Percentiles rank a stretch among this genome's conserved stretches.
Conservation (phyloP, 2,329 filamentous ascomycete species). For the Claviceps digitariae region DNA sequence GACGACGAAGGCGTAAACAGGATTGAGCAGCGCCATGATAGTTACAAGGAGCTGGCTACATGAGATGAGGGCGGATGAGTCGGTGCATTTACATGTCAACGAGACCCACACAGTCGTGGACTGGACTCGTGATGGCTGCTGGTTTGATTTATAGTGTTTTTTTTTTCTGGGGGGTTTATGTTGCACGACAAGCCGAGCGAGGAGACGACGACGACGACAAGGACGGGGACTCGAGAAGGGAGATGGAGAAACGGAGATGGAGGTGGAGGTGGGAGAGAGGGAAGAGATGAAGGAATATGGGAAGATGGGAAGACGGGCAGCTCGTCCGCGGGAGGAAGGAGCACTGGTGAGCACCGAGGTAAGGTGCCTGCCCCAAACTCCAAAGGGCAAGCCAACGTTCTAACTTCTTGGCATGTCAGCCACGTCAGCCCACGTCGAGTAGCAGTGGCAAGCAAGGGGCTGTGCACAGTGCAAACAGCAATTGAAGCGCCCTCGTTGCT, state of each 20-base stretch:
- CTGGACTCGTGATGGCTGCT: too few relatives aligned
- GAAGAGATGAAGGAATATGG: not conserved
- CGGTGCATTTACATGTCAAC: not conserved
- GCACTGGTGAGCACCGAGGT: too few relatives aligned
- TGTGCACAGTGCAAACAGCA: too few relatives aligned
- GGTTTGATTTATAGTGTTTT: too few relatives aligned
- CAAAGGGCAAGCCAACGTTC: not conserved
- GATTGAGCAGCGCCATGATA: constrained; percentile 39
- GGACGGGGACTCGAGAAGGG: too few relatives aligned
- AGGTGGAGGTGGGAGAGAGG: too few relatives aligned
- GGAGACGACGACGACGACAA: not conserved
- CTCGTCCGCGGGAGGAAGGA: not conserved
- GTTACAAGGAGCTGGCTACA: not conserved
- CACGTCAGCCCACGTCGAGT: not conserved
- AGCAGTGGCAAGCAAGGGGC: too few relatives aligned
- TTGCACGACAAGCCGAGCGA: too few relatives aligned
- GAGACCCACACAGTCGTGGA: not conserved
- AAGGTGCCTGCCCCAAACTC: not conserved
- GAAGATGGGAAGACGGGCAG: too few relatives aligned
- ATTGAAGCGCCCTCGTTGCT: not conserved
- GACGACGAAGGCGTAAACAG: constrained; percentile 41
- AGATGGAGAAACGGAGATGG: not conserved
- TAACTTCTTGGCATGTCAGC: too few relatives aligned
- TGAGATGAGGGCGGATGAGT: not conserved
- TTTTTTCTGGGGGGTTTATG: too few relatives aligned